These are phyloP conservation scores for Lactifluus echinatus DNA, from an alignment of 768 basidiomycete species.

Conservation along the genomic window DNA sequence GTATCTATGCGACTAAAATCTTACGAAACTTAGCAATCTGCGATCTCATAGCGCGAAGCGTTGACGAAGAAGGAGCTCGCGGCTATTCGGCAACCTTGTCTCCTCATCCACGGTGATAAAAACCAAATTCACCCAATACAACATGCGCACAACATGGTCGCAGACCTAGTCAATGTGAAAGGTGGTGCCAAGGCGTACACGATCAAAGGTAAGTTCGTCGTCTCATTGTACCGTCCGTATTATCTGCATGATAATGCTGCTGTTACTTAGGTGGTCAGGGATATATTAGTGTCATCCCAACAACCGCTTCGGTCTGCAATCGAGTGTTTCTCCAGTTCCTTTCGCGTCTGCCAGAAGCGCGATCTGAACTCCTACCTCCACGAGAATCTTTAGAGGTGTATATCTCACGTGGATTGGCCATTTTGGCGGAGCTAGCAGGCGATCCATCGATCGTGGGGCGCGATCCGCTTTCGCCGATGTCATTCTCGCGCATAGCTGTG, in stretches of 20 bases:
- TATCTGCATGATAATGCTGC: neutral
- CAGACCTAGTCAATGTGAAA: slow-evolving; percentile 10
- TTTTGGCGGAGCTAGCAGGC: slow-evolving; percentile 3
- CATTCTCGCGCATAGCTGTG: slow-evolving; percentile 13
- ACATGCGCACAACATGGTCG: slow-evolving; percentile 13
- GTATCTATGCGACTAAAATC: neutral
- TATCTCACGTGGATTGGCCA: slow-evolving; percentile 1
- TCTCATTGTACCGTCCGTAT: neutral
- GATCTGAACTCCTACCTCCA: slow-evolving; percentile 9
- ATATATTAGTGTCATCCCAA: slow-evolving; percentile 19
- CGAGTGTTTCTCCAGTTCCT: slow-evolving; percentile 21
- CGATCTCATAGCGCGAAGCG: slow-evolving; percentile 2
- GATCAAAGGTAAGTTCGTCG: slow-evolving; percentile 5
- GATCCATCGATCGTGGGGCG: slow-evolving; percentile 9
- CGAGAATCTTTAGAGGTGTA: neutral
- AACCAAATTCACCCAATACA: slow-evolving; percentile 18
- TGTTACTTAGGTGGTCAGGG: slow-evolving; percentile 14
- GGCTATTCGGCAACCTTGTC: slow-evolving; percentile 13
- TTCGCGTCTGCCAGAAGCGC: slow-evolving; percentile 14
- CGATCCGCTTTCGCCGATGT: slow-evolving; percentile 15
- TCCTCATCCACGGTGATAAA: slow-evolving; percentile 18
- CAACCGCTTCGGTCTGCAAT: slow-evolving; percentile 21
- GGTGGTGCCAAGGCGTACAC: slow-evolving; percentile 12
- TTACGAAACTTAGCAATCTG: neutral
- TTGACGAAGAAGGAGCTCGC: slow-evolving; percentile 12